These are phyloP conservation scores for Botryotinia globosa DNA, from an alignment of 2,329 filamentous ascomycete species.

Conservation along the genomic window DNA sequence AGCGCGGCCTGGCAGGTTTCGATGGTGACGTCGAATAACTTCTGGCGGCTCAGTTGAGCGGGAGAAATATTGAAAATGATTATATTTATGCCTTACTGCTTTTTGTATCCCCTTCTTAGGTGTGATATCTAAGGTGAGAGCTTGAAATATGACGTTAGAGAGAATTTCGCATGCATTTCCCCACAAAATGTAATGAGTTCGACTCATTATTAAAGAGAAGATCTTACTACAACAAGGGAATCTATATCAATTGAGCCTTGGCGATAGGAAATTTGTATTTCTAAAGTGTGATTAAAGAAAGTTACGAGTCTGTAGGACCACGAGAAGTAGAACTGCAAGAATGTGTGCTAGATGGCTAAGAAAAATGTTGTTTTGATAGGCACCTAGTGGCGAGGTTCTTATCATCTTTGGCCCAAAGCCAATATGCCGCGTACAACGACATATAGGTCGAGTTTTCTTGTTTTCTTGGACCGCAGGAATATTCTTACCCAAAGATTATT, in stretches of 20 bases:
- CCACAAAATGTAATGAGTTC: background rate
- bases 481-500: background rate
- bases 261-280: background rate
- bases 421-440: background rate
- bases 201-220: background rate
- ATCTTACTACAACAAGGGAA: background rate
- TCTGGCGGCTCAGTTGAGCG: background rate
- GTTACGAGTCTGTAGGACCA: too few species aligned
- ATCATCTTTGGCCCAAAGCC: background rate
- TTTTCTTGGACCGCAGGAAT: background rate
- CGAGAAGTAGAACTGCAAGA: background rate
- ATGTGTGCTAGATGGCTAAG: background rate
- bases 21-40: background rate
- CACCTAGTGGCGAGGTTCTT: background rate
- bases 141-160: background rate
- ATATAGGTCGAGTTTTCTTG: background rate
- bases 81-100: background rate
- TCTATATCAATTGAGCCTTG: background rate
- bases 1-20: background rate
- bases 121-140: background rate
- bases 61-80: background rate
- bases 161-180: constrained; percentile 10
- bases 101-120: background rate
- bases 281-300: background rate
- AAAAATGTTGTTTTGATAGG: background rate